Evolutionary conservation across 1,139 yeast species (phyloP).

Genomic region (Suhomyces panamericanus): DNA sequence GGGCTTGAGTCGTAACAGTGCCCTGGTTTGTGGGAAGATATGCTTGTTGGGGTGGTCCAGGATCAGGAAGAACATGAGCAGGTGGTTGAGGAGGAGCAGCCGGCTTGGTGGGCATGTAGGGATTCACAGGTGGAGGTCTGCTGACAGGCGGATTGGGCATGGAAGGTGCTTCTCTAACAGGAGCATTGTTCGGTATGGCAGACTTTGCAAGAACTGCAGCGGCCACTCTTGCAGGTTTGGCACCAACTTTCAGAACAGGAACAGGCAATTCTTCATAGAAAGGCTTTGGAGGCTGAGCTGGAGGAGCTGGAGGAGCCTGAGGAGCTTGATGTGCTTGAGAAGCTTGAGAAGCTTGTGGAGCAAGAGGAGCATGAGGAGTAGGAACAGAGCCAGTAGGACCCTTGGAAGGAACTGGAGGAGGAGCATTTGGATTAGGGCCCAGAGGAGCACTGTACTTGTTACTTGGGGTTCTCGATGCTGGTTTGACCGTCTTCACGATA

Average conservation of each 20-base stretch:
- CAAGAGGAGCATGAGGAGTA: neutral
- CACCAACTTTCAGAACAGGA: slow-evolving; percentile 25
- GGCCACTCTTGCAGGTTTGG: slow-evolving; percentile 34
- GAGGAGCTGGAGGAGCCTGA: neutral
- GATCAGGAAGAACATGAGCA: slow-evolving; percentile 5
- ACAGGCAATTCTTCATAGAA: slow-evolving; percentile 60
- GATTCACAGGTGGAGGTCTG: slow-evolving; percentile 17
- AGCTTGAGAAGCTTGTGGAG: neutral
- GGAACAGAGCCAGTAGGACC: neutral
- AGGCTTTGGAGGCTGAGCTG: slow-evolving; percentile 4
- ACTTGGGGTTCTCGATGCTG: slow-evolving; percentile 32
- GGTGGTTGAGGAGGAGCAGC: slow-evolving; percentile 8
- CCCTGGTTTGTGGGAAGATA: slow-evolving; percentile 1
- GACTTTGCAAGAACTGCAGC: slow-evolving; percentile 16
- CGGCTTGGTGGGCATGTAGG: slow-evolving; percentile 14
- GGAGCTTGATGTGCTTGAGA: neutral
- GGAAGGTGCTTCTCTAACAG: slow-evolving; percentile 12
- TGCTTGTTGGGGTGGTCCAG: neutral
- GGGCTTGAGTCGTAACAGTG: neutral
- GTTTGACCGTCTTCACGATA: slow-evolving; percentile 41
- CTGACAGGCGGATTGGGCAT: slow-evolving; percentile 13
- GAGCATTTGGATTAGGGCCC: slow-evolving; percentile 6
- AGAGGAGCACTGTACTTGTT: slow-evolving; percentile 29
- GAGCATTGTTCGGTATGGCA: slow-evolving; percentile 14
- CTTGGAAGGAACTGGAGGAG: slow-evolving; percentile 7